Base-by-base conservation (phyloP, 2,329 filamentous ascomycete species). In the Alternaria sp. region DNA sequence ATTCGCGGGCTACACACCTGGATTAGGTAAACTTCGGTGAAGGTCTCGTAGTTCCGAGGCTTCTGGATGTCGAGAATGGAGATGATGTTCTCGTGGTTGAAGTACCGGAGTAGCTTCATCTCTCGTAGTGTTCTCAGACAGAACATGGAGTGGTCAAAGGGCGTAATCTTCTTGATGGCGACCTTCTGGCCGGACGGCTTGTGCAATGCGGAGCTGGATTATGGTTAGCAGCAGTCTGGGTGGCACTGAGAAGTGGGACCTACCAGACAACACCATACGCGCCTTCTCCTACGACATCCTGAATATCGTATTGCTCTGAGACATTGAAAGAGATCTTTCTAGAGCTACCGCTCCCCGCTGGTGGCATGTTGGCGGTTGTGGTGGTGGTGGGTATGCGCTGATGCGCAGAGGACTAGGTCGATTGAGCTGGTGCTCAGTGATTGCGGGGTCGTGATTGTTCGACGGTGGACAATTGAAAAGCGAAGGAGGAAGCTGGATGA, bases 51-150 rank as follows among this genome's bases (percentile, higher is more conserved):
- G 84, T 91, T 97, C 74, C 94, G 88, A 43, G 95, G 95, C 84
- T 97, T 97, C 83, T 99, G 95, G 72, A 99, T 99, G 80, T 99
- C 95, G 71, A 99, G 89, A 73, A 99, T 99, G 54, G 94, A 98
- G 79, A 99, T 99, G 84, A 99, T 98, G 82, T 99, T 99, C 83
- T 99, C 95, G 79, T 99, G 95, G 83, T 98, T 99, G 85, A 99
- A 99, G 83, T 99, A 98, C 74, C 95, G 89, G 75, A 99, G 85
- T 59, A 99, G 86, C 87, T 99, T 99, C 95, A 99, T 99, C 83
- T 99, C 95, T 81, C 95, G 93, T 69, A 99, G 85, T 1, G 95
- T 99, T 79, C 95, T 87, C 74, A 99, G 84, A 80, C 94, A 97
- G 86, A 97, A 97, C 94, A 97, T 97, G 79, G 93, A 97, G 80